Evolutionary conservation across 148 eudicot species (phyloP).

Genomic region (Camellia granthamiana): DNA sequence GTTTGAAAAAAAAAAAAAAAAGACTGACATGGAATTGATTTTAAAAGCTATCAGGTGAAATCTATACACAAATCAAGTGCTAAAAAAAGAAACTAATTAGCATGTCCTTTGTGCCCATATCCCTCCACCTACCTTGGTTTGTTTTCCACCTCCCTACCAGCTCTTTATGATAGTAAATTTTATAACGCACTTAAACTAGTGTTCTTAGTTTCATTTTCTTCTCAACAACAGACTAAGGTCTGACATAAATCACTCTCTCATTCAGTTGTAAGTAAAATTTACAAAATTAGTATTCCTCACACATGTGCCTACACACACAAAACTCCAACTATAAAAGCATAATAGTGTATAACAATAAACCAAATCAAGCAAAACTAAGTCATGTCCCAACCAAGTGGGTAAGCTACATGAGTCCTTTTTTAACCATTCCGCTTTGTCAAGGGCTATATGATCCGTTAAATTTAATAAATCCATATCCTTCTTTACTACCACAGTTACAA

Average conservation of each 20-base stretch:
- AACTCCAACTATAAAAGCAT: neutral
- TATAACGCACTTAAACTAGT: neutral
- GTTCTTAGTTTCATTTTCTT: neutral
- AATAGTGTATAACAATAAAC: too few species aligned
- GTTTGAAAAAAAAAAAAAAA: neutral
- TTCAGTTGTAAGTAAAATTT: neutral
- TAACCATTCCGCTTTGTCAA: too few species aligned
- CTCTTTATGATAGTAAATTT: neutral
- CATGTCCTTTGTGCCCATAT: neutral
- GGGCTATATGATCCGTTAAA: too few species aligned
- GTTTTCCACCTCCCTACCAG: neutral
- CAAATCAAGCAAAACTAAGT: too few species aligned
- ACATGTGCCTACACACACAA: neutral
- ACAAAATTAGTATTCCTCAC: neutral
- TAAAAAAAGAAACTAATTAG: neutral
- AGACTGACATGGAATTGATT: neutral
- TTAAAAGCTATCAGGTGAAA: neutral
- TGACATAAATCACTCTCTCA: neutral
- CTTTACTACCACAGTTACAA: too few species aligned
- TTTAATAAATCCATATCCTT: too few species aligned
- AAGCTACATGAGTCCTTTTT: too few species aligned
- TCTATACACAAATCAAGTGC: neutral
- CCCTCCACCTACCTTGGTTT: neutral
- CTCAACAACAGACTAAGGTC: neutral
- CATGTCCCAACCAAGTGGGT: too few species aligned